Evolutionary conservation across 768 basidiomycete genomes (phyloP).

Genomic region (Russula ochroleuca): DNA sequence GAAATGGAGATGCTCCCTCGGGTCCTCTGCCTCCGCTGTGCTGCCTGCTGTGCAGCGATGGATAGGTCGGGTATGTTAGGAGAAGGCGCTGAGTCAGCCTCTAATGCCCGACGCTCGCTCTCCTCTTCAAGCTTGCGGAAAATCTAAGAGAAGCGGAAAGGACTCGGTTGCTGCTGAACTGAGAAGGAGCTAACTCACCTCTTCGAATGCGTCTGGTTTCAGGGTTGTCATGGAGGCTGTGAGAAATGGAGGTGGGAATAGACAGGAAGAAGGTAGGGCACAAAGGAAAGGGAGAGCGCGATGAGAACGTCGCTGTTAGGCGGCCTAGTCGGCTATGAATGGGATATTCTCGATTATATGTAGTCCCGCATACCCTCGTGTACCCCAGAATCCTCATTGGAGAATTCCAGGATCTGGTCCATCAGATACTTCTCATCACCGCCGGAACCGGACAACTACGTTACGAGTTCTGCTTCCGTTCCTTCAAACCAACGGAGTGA

Average conservation of each 20-base stretch:
- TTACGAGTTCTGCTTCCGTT: constrained; percentile 23
- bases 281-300: constrained; percentile 5
- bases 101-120: constrained; percentile 47
- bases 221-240: constrained; percentile 13
- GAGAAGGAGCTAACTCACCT: constrained; percentile 17
- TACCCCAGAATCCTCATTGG: constrained; percentile 18
- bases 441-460: constrained; percentile 21
- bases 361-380: background rate
- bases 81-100: constrained; percentile 24
- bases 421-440: constrained; percentile 24
- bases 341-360: constrained; percentile 17
- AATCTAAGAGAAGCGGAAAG: constrained; percentile 37
- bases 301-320: constrained; percentile 16
- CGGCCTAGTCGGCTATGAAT: constrained; percentile 10
- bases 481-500: constrained; percentile 6
- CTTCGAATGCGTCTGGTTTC: constrained; percentile 25
- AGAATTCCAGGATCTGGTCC: constrained; percentile 20
- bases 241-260: background rate
- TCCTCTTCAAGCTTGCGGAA: constrained; percentile 57
- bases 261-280: constrained; percentile 1
- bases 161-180: background rate
- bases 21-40: constrained; percentile 33
- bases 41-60: constrained; percentile 13
- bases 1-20: constrained; percentile 56
- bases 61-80: constrained; percentile 15